Percentiles rank a stretch among this genome's conserved stretches.
phyloP scores from a whole-genome alignment of 2,329 filamentous ascomycete species.

The Lecanosticta acicola region DNA sequence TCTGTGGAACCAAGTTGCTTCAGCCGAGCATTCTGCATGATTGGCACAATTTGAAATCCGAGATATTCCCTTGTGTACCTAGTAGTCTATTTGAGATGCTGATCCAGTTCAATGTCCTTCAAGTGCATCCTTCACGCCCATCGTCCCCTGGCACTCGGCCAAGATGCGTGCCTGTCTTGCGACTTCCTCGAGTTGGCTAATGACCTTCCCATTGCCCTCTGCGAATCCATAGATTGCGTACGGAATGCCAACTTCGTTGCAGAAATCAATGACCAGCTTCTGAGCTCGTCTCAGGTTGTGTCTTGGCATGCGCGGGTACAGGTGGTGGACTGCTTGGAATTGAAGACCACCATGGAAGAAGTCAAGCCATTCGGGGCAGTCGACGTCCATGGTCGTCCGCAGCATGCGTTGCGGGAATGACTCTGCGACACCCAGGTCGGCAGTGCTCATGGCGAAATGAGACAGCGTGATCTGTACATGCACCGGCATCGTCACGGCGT shows the following conservation, averaged over 20 bases:
- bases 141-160: slow-evolving; percentile 48
- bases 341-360: slow-evolving; percentile 67
- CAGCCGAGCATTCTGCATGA: too few relatives aligned
- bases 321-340: slow-evolving; percentile 66
- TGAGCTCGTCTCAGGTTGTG: slow-evolving; percentile 62
- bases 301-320: slow-evolving; percentile 62
- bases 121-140: slow-evolving; percentile 30
- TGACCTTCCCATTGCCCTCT: slow-evolving; percentile 56
- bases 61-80: too few relatives aligned
- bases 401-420: slow-evolving; percentile 65
- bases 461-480: slow-evolving; percentile 68
- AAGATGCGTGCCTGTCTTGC: slow-evolving; percentile 56
- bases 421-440: slow-evolving; percentile 58
- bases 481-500: slow-evolving; percentile 61
- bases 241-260: slow-evolving; percentile 57
- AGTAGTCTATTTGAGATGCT: neutral
- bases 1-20: too few relatives aligned
- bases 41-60: too few relatives aligned
- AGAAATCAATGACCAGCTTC: slow-evolving; percentile 57
- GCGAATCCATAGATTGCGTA: slow-evolving; percentile 58
- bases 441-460: slow-evolving; percentile 67
- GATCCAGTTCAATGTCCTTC: slow-evolving; percentile 24
- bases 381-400: slow-evolving; percentile 68
- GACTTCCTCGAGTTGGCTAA: slow-evolving; percentile 53
- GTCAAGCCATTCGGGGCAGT: slow-evolving; percentile 66